Evolutionary conservation across 345 rosid genomes (phyloP).

Genomic region (Aethionema arabicum): DNA sequence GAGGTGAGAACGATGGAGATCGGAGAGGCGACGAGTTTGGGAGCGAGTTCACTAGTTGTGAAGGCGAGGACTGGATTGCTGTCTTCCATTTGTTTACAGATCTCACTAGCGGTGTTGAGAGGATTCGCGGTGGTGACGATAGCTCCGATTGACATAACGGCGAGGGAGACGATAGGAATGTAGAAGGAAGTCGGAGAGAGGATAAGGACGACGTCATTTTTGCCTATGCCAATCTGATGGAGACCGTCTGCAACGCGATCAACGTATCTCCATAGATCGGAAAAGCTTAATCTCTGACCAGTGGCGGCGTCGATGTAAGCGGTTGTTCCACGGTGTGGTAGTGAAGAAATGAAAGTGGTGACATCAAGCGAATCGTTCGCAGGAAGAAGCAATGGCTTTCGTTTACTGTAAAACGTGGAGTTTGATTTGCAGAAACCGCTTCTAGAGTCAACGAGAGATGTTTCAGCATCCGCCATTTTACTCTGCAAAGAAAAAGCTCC

Average conservation of each 20-base stretch:
- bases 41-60: slow-evolving; percentile 47
- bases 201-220: slow-evolving; percentile 65
- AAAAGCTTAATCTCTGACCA: slow-evolving; percentile 52
- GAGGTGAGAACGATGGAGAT: slow-evolving; percentile 50
- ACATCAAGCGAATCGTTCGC: slow-evolving; percentile 48
- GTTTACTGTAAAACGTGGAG: slow-evolving; percentile 71
- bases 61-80: slow-evolving; percentile 64
- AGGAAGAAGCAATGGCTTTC: slow-evolving; percentile 53
- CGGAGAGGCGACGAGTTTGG: slow-evolving; percentile 43
- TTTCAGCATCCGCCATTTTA: neutral
- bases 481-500: no score
- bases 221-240: slow-evolving; percentile 55
- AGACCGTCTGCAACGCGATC: slow-evolving; percentile 58
- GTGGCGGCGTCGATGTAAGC: slow-evolving; percentile 80
- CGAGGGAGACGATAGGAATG: slow-evolving; percentile 71
- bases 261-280: slow-evolving; percentile 64
- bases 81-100: slow-evolving; percentile 62
- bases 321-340: slow-evolving; percentile 59
- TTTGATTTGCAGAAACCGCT: slow-evolving; percentile 60
- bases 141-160: slow-evolving; percentile 88
- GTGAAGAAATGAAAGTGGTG: slow-evolving; percentile 76
- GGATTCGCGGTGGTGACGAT: slow-evolving; percentile 83
- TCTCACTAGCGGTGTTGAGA: slow-evolving; percentile 69
- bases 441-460: slow-evolving; percentile 37
- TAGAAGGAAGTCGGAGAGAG: slow-evolving; percentile 78